Evolutionary conservation across 805 yeast genomes (phyloP).

Genomic region (Dipodascopsis tothii): DNA sequence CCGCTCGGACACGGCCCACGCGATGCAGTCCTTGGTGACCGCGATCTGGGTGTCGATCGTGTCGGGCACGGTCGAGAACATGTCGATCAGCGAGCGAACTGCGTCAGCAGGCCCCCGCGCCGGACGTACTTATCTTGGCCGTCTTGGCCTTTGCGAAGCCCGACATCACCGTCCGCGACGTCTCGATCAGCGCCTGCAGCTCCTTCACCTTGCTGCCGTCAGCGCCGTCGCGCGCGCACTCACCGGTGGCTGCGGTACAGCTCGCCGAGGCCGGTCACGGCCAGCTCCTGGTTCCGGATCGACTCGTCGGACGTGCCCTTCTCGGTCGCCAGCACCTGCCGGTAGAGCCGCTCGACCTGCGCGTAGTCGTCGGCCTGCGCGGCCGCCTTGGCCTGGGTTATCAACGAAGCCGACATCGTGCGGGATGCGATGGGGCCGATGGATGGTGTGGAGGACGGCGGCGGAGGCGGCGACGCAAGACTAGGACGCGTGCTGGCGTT

Average conservation of each 20-base stretch:
- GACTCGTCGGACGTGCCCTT: conserved; percentile 34
- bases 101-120: background rate
- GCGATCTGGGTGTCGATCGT: conserved; percentile 63
- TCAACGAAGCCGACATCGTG: background rate
- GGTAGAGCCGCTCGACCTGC: conserved; percentile 56
- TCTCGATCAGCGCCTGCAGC: conserved; percentile 54
- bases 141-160: conserved; percentile 88
- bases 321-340: conserved; percentile 38
- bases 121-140: conserved; percentile 57
- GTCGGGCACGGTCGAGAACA: conserved; percentile 55
- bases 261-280: conserved; percentile 69
- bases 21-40: conserved; percentile 70
- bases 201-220: conserved; percentile 37
- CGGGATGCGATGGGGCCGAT: background rate
- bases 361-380: conserved; percentile 42
- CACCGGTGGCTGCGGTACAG: conserved; percentile 46
- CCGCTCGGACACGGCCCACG: conserved; percentile 78
- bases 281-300: conserved; percentile 54
- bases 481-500: no score
- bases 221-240: background rate
- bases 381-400: conserved; percentile 51
- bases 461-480: no score
- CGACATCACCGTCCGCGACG: conserved; percentile 64
- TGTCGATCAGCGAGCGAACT: conserved; percentile 68
- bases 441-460: no score